These are phyloP conservation scores for Alternaria sp. DNA, from an alignment of 2,329 filamentous ascomycete species.

Conservation along the genomic window DNA sequence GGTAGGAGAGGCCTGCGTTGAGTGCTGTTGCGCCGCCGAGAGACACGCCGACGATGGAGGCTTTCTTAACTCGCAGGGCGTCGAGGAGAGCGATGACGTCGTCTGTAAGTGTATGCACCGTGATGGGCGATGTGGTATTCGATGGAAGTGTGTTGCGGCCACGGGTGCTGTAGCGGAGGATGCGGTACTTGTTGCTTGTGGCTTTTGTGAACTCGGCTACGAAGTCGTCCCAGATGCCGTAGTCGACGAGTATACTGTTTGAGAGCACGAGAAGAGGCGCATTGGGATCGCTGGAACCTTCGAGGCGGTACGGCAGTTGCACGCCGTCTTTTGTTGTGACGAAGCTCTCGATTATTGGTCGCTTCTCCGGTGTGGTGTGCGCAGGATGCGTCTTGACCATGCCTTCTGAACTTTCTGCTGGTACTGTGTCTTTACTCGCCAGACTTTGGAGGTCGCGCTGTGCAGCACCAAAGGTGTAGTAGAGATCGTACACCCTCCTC, in stretches of 20 bases:
- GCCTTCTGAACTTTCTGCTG: slow-evolving; percentile 60
- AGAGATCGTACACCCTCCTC: slow-evolving; percentile 71
- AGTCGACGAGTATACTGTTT: slow-evolving; percentile 81
- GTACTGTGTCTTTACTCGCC: slow-evolving; percentile 54
- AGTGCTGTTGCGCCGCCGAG: slow-evolving; percentile 82
- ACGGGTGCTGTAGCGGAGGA: slow-evolving; percentile 79
- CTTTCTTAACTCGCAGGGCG: slow-evolving; percentile 70
- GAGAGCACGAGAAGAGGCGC: slow-evolving; percentile 77
- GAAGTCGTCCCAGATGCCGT: slow-evolving; percentile 82
- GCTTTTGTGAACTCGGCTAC: slow-evolving; percentile 65
- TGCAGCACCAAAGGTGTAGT: slow-evolving; percentile 80
- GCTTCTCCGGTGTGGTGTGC: slow-evolving; percentile 31
- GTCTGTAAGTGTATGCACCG: slow-evolving; percentile 69
- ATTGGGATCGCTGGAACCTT: slow-evolving; percentile 69
- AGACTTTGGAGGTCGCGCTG: slow-evolving; percentile 71
- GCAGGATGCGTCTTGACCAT: slow-evolving; percentile 63
- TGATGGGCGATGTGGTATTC: slow-evolving; percentile 52
- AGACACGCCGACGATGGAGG: slow-evolving; percentile 76
- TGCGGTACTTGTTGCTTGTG: slow-evolving; percentile 67
- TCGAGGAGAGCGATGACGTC: slow-evolving; percentile 72
- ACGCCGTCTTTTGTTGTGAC: slow-evolving; percentile 73
- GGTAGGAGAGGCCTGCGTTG: slow-evolving; percentile 72
- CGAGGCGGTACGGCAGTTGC: slow-evolving; percentile 73
- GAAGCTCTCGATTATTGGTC: slow-evolving; percentile 68
- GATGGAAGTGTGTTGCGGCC: slow-evolving; percentile 63